These are phyloP conservation scores for Malus hybrid DNA, from an alignment of 331 rosid genomes.

Conservation along the genomic window DNA sequence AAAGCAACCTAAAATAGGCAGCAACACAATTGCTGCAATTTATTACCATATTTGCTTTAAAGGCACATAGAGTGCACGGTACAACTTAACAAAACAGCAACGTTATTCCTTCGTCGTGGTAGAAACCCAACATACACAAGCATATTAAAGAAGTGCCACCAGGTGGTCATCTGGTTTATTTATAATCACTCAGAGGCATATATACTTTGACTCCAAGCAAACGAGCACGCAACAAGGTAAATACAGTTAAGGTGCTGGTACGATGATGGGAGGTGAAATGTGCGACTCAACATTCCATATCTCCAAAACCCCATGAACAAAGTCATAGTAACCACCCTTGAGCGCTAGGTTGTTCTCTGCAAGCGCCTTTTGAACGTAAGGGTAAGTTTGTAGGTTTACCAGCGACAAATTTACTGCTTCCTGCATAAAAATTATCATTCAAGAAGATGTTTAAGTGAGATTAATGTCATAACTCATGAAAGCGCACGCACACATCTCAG, in stretches of 20 bases:
- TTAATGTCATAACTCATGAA: too few species aligned
- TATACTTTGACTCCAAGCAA: neutral
- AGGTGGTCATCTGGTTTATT: neutral
- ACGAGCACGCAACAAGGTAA: neutral
- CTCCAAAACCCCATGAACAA: constrained; percentile 44
- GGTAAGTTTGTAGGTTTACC: constrained; percentile 38
- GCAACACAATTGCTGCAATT: neutral
- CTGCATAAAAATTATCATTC: constrained; percentile 21
- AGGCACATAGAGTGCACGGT: neutral
- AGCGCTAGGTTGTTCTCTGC: constrained; percentile 15
- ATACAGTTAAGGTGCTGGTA: neutral
- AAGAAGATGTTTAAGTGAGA: neutral
- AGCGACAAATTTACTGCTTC: constrained; percentile 60
- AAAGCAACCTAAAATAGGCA: neutral
- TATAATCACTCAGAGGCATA: neutral
- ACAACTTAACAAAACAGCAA: neutral
- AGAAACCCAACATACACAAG: neutral
- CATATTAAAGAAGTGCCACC: neutral
- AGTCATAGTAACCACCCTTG: constrained; percentile 53
- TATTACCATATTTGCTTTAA: neutral
- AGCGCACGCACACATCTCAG: too few species aligned
- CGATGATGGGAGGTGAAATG: constrained; percentile 17
- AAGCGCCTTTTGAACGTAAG: constrained; percentile 32
- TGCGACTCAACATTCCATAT: constrained; percentile 35
- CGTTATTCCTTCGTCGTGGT: neutral